Percentiles rank a stretch among this genome's conserved stretches.
phyloP scores from a whole-genome alignment of 2,329 filamentous ascomycete genomes.

The Berkeleyomyces rouxiae region DNA sequence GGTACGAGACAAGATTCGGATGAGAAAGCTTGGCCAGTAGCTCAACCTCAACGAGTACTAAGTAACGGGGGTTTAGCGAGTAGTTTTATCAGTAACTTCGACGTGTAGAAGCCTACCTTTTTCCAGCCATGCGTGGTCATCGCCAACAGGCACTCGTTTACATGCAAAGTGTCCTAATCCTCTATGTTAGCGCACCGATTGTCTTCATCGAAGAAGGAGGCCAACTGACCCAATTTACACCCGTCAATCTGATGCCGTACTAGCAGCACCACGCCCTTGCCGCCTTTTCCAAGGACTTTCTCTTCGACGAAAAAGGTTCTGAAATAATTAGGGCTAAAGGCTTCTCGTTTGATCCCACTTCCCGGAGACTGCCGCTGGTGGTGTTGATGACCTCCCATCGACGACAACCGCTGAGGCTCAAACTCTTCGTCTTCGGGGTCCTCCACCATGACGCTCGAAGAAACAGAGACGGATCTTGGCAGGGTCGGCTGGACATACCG shows the following conservation, averaged over 20 bases:
- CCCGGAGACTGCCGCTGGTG: constrained; percentile 16
- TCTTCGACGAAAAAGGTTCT: constrained; percentile 85
- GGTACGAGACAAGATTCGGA: constrained; percentile 88
- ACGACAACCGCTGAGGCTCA: constrained; percentile 15
- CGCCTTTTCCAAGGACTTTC: constrained; percentile 68
- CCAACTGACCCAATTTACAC: constrained; percentile 46
- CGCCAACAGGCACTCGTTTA: constrained; percentile 88
- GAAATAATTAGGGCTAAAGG: constrained; percentile 89
- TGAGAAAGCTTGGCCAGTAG: constrained; percentile 82
- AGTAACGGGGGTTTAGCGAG: neutral
- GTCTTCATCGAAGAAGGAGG: neutral
- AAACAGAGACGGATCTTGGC: neutral
- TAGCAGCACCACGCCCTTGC: constrained; percentile 87
- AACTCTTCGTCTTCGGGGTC: neutral
- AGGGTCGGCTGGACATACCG: neutral
- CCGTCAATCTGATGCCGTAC: constrained; percentile 85
- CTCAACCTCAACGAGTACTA: constrained; percentile 75
- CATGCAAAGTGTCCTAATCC: constrained; percentile 65
- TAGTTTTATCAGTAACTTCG: neutral
- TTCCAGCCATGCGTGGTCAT: constrained; percentile 88
- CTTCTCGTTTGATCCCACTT: constrained; percentile 65
- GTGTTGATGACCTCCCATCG: constrained; percentile 5
- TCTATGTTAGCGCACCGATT: neutral
- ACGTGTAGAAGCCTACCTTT: constrained; percentile 34
- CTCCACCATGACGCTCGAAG: neutral